These are phyloP conservation scores for Fusarium kyushuense DNA, from an alignment of 2,329 filamentous ascomycete genomes.

Conservation along the genomic window DNA sequence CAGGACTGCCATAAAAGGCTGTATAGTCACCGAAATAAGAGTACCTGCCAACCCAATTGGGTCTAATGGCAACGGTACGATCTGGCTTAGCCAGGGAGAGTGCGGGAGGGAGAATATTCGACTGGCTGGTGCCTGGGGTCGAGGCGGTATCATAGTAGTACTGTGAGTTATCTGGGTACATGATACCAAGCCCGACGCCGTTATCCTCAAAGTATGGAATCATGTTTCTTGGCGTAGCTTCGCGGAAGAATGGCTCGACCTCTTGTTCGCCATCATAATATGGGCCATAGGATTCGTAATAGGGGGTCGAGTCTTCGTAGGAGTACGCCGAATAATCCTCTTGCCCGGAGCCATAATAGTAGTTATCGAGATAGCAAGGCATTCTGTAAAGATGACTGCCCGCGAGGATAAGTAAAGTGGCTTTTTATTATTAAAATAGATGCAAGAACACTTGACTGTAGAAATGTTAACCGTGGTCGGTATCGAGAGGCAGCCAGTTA, in stretches of 20 bases:
- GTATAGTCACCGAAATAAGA: no score
- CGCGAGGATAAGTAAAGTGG: background rate
- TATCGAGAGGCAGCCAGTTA: background rate
- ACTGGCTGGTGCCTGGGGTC: background rate
- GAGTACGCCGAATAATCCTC: background rate
- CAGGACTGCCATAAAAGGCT: no score
- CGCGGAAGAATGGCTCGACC: background rate
- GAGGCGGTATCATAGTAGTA: background rate
- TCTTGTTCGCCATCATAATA: background rate
- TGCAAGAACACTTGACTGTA: background rate
- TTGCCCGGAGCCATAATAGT: background rate
- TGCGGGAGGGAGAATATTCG: no score
- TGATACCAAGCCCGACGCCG: background rate
- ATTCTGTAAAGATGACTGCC: background rate
- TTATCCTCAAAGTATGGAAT: background rate
- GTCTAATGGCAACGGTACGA: no score
- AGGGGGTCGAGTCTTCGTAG: background rate
- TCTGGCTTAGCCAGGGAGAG: no score
- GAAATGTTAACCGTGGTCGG: background rate
- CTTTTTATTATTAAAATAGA: background rate
- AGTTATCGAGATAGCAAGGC: background rate
- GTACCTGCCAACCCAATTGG: no score
- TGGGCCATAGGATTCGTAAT: background rate
- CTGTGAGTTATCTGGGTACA: background rate
- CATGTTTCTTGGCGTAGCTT: background rate